Evolutionary conservation across 192 early-diverging fungal genomes (phyloP).

Genomic region (Gonapodya prolifera): DNA sequence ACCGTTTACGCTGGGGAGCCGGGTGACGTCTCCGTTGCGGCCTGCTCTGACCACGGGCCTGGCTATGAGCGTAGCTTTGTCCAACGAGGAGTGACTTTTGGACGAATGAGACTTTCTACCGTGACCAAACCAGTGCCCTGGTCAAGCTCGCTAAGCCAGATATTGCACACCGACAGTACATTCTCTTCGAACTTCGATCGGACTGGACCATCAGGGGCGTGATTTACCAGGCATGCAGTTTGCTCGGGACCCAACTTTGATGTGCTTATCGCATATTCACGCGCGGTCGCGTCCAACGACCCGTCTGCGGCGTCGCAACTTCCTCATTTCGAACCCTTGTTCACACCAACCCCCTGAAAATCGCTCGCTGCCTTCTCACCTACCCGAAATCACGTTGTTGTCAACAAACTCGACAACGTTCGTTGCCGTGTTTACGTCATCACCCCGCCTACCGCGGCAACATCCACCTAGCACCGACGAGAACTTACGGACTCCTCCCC

Average conservation of each 20-base stretch:
- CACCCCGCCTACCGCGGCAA: background rate
- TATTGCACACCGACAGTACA: background rate
- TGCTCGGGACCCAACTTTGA: background rate
- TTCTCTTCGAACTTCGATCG: background rate
- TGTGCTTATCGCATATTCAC: background rate
- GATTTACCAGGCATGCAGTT: background rate
- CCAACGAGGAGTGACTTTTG: background rate
- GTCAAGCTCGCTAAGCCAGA: background rate
- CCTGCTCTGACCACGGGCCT: background rate
- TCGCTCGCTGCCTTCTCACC: background rate
- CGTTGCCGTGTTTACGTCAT: background rate
- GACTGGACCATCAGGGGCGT: background rate
- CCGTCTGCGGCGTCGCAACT: no score
- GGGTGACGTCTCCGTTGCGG: background rate
- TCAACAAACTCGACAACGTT: background rate
- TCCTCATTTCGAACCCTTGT: background rate
- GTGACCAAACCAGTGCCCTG: background rate
- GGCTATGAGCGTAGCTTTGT: background rate
- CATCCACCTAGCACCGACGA: background rate
- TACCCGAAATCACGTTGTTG: background rate
- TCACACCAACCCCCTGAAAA: background rate
- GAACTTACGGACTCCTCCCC: background rate
- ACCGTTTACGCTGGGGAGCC: background rate
- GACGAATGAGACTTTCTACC: background rate
- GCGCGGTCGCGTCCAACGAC: background rate